A percentile compares a stretch with the other conserved stretches of the same genome.
These are phyloP conservation scores for Fusarium brevicatenulatum DNA, from an alignment of 2,329 filamentous ascomycete genomes.

Conservation along the genomic window DNA sequence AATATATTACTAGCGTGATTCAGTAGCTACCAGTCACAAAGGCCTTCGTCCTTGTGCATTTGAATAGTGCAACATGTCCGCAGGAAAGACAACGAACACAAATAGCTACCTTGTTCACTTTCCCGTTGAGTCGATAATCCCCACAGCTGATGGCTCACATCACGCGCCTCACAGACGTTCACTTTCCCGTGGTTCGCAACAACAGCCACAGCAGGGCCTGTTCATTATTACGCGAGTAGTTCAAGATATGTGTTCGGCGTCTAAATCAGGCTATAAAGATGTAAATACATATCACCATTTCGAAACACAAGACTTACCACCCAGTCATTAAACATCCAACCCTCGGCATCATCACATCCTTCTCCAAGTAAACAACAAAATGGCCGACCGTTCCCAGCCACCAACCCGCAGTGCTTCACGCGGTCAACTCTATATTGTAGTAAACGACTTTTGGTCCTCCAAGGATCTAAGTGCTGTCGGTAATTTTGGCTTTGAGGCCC, in stretches of 20 bases:
- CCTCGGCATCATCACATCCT: no score
- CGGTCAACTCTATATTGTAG: not conserved
- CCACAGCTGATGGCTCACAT: no score
- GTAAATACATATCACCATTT: rapidly evolving
- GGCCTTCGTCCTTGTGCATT: rapidly evolving
- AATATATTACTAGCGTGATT: rapidly evolving
- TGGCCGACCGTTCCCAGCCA: not conserved
- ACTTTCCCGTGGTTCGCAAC: rapidly evolving
- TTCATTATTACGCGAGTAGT: rapidly evolving
- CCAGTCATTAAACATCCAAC: rapidly evolving
- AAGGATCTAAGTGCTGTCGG: no score
- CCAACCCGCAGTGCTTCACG: not conserved
- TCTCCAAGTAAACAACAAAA: not conserved
- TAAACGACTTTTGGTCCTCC: not conserved
- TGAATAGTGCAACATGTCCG: rapidly evolving
- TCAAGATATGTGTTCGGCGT: not conserved
- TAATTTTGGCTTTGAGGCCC: no score
- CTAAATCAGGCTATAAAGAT: not conserved
- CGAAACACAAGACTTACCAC: rapidly evolving
- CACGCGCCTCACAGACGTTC: no score
- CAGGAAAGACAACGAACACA: not conserved
- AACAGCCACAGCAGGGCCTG: no score
- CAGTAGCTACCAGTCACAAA: not conserved
- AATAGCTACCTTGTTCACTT: not conserved
- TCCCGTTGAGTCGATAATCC: no score